Base-by-base conservation (phyloP, 2,329 filamentous ascomycete species). In the Penicillium sp. region DNA sequence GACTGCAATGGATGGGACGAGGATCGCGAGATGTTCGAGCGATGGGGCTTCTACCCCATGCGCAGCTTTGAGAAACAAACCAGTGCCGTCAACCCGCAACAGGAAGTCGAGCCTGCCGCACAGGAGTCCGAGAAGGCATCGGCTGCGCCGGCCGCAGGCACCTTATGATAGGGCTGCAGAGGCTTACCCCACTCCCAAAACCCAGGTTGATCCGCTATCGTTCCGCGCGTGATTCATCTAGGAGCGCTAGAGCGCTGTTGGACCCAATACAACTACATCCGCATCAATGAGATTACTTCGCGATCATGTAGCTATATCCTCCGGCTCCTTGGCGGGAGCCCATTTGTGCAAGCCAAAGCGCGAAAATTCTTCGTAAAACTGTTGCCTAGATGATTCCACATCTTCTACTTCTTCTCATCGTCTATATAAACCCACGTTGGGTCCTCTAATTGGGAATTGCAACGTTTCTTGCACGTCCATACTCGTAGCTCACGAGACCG, bases 1-100 rank as follows among this genome's bases (percentile, higher is more conserved):
- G 91, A 93, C 61, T 96, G 92, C 75, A 93, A 92, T 69, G 91
- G 92, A 31, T 97, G 91, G 91, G 92, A 95, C 65, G 91, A 96
- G 78, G 93, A 97, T 72, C 88, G 86, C 65, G 88, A 82, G 47
- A 91, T 96, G 88, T 96, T 97, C 79, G 86, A 88, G 2, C 85
- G 87, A 56, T 96, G 92, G 90, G 93, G 93, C 0, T 80, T 95
- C 62, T 84, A 86, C 71, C 91, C 92, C 1, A 96, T 97, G 92
- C 78, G 82, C 66, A 81, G 76, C 63, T 86, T 86, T 72, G 84
- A 85, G 60, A 77, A 77, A 63, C 65, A 61, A 13, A 52, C 50
- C 29, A 58, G 45, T 26, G 56, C 31, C 29, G 55, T 49, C 55
- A 26, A 49, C 15, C 55, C 50, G 29, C 60, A 61, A 48, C 41